A percentile compares a stretch with the other conserved stretches of the same genome.
phyloP scores from a whole-genome alignment of 1,284 basidiomycete species.

The Ustanciosporium gigantosporum region DNA sequence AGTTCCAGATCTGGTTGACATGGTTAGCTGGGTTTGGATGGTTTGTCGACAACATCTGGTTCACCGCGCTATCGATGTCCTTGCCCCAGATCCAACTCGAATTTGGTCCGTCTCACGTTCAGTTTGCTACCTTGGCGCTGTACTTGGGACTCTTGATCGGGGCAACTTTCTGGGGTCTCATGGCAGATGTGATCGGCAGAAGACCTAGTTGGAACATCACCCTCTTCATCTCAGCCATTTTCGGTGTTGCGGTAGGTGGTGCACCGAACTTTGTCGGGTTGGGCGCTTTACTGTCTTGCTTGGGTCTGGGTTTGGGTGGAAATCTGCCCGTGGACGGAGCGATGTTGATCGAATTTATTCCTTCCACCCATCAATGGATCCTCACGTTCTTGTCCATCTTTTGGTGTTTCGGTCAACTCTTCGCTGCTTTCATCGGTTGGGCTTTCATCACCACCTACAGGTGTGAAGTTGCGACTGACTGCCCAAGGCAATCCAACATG shows the following conservation, averaged over 20 bases:
- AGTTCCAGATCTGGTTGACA: slow-evolving; percentile 69
- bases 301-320: slow-evolving; percentile 68
- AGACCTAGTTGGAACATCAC: slow-evolving; percentile 69
- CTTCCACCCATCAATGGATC: slow-evolving; percentile 65
- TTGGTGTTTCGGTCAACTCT: slow-evolving; percentile 70
- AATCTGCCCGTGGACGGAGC: slow-evolving; percentile 62
- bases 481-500: slow-evolving; percentile 65
- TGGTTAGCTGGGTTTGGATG: slow-evolving; percentile 67
- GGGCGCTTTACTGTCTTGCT: slow-evolving; percentile 66
- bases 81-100: slow-evolving; percentile 50
- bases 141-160: slow-evolving; percentile 69
- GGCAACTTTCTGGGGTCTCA: slow-evolving; percentile 66
- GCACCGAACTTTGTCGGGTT: slow-evolving; percentile 66
- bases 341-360: slow-evolving; percentile 56
- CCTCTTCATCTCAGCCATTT: slow-evolving; percentile 67
- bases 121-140: slow-evolving; percentile 64
- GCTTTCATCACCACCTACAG: slow-evolving; percentile 65
- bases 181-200: slow-evolving; percentile 63
- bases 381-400: slow-evolving; percentile 70
- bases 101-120: slow-evolving; percentile 39
- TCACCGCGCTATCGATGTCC: slow-evolving; percentile 50
- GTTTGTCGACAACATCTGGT: slow-evolving; percentile 64
- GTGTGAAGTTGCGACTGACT: slow-evolving; percentile 59
- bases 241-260: slow-evolving; percentile 68
- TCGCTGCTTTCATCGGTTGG: slow-evolving; percentile 56